Percentiles rank a stretch among this genome's conserved stretches.
Conservation (phyloP, 306 rosid species). For the Elaeagnus macrophylla region DNA sequence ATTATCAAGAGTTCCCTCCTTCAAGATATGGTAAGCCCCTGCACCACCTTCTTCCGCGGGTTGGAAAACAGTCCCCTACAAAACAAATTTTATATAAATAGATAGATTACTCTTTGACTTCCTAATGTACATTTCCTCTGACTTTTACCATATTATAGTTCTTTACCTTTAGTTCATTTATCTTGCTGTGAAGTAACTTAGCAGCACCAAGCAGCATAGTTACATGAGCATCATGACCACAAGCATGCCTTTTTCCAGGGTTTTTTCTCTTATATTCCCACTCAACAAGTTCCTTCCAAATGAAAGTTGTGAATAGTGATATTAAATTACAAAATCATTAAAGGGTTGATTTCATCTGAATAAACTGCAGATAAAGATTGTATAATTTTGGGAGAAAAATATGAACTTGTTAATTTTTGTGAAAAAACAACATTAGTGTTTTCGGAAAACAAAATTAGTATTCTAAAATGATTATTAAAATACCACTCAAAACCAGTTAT, state of each 20-base stretch:
- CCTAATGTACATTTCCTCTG: neutral
- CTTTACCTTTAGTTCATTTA: slow-evolving; percentile 31
- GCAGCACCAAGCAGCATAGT: slow-evolving; percentile 65
- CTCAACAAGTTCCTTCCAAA: slow-evolving; percentile 49
- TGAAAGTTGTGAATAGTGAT: neutral
- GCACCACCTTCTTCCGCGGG: slow-evolving; percentile 48
- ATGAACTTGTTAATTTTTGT: too few relatives aligned
- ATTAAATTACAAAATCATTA: neutral
- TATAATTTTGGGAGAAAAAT: neutral
- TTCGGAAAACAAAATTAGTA: too few relatives aligned
- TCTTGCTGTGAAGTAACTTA: slow-evolving; percentile 37
- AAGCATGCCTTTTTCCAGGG: slow-evolving; percentile 50
- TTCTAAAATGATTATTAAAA: too few relatives aligned
- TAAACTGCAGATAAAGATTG: neutral
- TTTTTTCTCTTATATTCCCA: slow-evolving; percentile 60
- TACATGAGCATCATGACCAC: slow-evolving; percentile 56
- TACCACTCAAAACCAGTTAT: too few relatives aligned
- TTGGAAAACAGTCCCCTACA: slow-evolving; percentile 55
- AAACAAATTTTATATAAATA: neutral
- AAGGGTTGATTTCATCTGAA: neutral
- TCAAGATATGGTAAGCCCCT: slow-evolving; percentile 42
- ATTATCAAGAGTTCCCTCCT: slow-evolving; percentile 40
- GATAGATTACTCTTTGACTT: neutral
- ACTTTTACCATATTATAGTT: neutral
- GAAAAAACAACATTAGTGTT: too few relatives aligned